Conservation (phyloP, 2,329 filamentous ascomycete species). For the Beauveria pseudobassiana region DNA sequence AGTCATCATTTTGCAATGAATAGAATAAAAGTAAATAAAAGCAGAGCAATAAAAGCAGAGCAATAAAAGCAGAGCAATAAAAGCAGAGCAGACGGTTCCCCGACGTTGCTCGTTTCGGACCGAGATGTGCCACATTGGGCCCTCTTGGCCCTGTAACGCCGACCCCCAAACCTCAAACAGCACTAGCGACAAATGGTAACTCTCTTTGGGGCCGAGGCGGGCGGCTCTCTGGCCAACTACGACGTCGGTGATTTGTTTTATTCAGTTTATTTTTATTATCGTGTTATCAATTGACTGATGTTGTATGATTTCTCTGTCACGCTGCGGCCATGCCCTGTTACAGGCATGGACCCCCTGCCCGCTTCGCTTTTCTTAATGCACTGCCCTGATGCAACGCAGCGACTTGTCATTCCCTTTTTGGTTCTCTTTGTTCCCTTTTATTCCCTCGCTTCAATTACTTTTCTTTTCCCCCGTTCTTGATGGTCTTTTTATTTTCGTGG, state of each 20-base stretch:
- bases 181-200: neutral
- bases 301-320: no score
- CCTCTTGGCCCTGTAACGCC: neutral
- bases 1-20: no score
- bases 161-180: neutral
- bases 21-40: no score
- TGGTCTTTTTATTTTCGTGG: neutral
- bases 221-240: neutral
- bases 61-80: no score
- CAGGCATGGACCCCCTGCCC: neutral
- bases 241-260: neutral
- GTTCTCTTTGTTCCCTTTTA: neutral
- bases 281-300: neutral
- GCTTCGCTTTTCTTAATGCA: neutral
- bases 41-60: neutral
- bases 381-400: neutral
- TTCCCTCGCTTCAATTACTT: neutral
- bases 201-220: no score
- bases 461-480: neutral
- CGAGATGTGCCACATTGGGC: neutral
- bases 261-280: neutral
- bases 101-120: slow-evolving; percentile 7
- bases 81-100: neutral
- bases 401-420: neutral
- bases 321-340: no score